These are phyloP conservation scores for Malassezia sp. DNA, from an alignment of 1,284 basidiomycete genomes.

Conservation along the genomic window DNA sequence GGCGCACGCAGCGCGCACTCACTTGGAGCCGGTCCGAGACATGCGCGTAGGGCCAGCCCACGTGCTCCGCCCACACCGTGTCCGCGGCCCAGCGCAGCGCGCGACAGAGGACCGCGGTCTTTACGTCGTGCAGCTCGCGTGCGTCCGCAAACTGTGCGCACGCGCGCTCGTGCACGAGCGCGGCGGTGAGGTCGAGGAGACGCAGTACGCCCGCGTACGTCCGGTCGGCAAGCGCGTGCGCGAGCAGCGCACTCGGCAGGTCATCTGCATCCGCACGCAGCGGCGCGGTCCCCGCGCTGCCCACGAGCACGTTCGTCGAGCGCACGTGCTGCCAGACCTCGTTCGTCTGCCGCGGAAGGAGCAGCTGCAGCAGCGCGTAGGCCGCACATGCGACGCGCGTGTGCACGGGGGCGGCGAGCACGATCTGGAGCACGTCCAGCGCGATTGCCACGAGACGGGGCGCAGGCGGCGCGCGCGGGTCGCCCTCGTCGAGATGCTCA, in stretches of 20 bases:
- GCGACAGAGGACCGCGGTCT: constrained; percentile 68
- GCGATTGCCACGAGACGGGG: constrained; percentile 60
- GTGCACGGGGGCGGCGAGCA: constrained; percentile 54
- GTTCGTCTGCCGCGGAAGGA: constrained; percentile 63
- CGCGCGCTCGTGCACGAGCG: constrained; percentile 63
- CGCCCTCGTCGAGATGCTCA: constrained; percentile 53
- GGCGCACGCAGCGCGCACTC: constrained; percentile 56
- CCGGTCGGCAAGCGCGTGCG: constrained; percentile 61
- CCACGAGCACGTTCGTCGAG: constrained; percentile 64
- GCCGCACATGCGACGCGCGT: constrained; percentile 64
- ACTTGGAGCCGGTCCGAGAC: constrained; percentile 70
- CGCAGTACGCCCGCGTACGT: constrained; percentile 68
- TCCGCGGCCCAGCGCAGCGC: constrained; percentile 65
- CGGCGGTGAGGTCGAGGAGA: constrained; percentile 63
- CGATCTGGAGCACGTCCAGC: constrained; percentile 70
- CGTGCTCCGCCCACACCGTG: constrained; percentile 72
- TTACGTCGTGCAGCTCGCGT: constrained; percentile 56
- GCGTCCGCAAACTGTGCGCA: constrained; percentile 53
- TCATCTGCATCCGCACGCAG: constrained; percentile 11
- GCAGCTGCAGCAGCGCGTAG: constrained; percentile 64
- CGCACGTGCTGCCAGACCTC: constrained; percentile 75
- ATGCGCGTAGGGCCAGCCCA: constrained; percentile 67
- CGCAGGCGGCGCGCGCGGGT: constrained; percentile 21
- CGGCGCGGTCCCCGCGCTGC: constrained; percentile 45
- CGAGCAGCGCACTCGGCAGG: constrained; percentile 50